Percentiles rank a stretch among this genome's conserved stretches.
Evolutionary conservation across 345 rosid genomes (phyloP).

Genomic region (Syzygium oleosum): DNA sequence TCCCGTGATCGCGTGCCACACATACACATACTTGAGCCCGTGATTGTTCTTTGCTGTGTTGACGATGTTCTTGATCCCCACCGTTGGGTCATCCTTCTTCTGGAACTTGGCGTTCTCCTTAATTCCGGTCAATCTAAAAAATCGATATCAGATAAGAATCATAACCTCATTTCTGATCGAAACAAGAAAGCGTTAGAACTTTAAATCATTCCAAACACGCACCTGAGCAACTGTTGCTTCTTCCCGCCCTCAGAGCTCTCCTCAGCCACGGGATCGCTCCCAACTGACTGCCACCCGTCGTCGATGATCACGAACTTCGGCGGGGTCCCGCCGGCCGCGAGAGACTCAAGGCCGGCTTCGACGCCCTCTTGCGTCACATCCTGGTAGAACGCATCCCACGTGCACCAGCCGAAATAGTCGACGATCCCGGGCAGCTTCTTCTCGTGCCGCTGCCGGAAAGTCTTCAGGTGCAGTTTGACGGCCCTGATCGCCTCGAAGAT

Average conservation of each 20-base stretch:
- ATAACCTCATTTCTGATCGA: background rate
- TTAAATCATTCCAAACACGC: background rate
- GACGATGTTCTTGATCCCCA: slow-evolving; percentile 71
- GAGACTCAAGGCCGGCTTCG: slow-evolving; percentile 63
- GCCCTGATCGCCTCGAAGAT: slow-evolving; percentile 65
- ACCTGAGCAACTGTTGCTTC: slow-evolving; percentile 17
- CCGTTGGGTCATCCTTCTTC: slow-evolving; percentile 46
- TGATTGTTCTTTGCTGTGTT: slow-evolving; percentile 50
- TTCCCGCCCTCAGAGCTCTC: slow-evolving; percentile 8
- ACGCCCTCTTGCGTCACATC: slow-evolving; percentile 94
- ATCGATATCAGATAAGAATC: background rate
- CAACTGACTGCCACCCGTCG: slow-evolving; percentile 97
- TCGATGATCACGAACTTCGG: slow-evolving; percentile 86
- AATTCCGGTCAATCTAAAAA: slow-evolving; percentile 62
- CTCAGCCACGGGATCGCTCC: slow-evolving; percentile 18
- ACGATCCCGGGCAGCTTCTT: slow-evolving; percentile 78
- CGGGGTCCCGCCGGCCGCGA: slow-evolving; percentile 69
- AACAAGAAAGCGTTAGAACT: background rate
- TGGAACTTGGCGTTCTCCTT: slow-evolving; percentile 74
- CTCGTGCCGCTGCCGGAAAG: slow-evolving; percentile 83
- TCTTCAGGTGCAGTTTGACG: slow-evolving; percentile 58
- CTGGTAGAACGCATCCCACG: slow-evolving; percentile 98
- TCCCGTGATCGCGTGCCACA: slow-evolving; percentile 95
- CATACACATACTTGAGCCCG: slow-evolving; percentile 75
- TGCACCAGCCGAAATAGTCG: slow-evolving; percentile 94